Evolutionary conservation across 2,329 filamentous ascomycete genomes (phyloP).

Genomic region (Beauveria varroae): DNA sequence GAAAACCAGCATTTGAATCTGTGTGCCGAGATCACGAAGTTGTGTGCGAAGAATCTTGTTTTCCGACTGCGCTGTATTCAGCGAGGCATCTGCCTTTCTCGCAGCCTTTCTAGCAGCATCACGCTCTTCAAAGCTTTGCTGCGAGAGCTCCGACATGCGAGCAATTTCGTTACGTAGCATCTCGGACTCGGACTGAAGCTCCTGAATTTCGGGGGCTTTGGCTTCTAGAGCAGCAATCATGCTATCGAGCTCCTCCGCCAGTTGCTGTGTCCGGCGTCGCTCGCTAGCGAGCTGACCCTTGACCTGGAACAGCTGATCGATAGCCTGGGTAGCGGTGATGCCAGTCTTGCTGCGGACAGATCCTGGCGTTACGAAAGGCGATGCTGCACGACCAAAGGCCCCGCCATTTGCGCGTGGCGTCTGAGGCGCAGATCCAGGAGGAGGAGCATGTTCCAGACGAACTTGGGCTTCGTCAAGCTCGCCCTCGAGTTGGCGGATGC

Average conservation of each 20-base stretch:
- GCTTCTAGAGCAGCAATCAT: constrained; percentile 80
- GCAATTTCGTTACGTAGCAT: constrained; percentile 73
- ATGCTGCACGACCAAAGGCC: constrained; percentile 43
- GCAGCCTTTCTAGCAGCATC: constrained; percentile 71
- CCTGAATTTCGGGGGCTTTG: constrained; percentile 80
- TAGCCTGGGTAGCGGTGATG: constrained; percentile 53
- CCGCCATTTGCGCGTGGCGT: constrained; percentile 55
- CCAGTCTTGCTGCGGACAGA: constrained; percentile 48
- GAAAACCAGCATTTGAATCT: constrained; percentile 84
- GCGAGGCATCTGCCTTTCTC: constrained; percentile 69
- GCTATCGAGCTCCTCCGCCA: constrained; percentile 72
- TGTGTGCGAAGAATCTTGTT: constrained; percentile 75
- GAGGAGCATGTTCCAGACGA: constrained; percentile 34
- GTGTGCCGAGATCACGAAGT: constrained; percentile 79
- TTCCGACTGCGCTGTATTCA: constrained; percentile 58
- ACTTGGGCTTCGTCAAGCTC: constrained; percentile 48
- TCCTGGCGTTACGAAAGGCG: constrained; percentile 55
- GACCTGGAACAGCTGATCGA: constrained; percentile 57
- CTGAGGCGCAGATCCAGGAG: constrained; percentile 45
- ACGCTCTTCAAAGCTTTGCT: constrained; percentile 72
- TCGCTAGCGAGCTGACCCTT: constrained; percentile 69
- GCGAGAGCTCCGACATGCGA: constrained; percentile 77
- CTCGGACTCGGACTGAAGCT: constrained; percentile 73
- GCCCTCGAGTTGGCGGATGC: constrained; percentile 41
- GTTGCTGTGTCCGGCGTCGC: constrained; percentile 64